phyloP scores from a whole-genome alignment of 352 stramenopile species.

The Globisporangium radiosum region DNA sequence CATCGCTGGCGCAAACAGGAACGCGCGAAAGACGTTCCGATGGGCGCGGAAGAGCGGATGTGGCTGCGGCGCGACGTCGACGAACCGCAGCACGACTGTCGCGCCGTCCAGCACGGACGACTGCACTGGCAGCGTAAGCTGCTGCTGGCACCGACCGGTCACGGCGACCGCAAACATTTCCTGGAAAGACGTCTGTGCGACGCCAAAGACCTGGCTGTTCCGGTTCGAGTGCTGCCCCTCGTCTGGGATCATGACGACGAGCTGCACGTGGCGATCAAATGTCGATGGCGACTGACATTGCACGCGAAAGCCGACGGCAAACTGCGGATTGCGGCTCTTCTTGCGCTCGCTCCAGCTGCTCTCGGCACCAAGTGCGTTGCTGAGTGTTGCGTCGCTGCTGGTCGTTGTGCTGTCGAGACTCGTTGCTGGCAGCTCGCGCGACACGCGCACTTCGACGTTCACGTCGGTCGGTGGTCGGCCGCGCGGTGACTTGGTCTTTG shows the following conservation, averaged over 20 bases:
- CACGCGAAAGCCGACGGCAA: slow-evolving; percentile 63
- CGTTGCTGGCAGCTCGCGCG: slow-evolving; percentile 30
- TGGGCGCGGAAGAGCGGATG: slow-evolving; percentile 45
- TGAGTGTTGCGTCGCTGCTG: neutral
- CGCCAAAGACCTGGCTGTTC: slow-evolving; percentile 62
- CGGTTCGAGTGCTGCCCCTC: slow-evolving; percentile 56
- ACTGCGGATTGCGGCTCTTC: slow-evolving; percentile 53
- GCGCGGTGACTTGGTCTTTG: slow-evolving; percentile 33
- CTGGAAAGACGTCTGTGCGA: slow-evolving; percentile 71
- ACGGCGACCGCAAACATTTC: slow-evolving; percentile 64
- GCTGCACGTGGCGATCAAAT: slow-evolving; percentile 63
- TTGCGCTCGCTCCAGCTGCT: slow-evolving; percentile 68
- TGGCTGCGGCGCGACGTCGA: slow-evolving; percentile 30
- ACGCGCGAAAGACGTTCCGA: slow-evolving; percentile 51
- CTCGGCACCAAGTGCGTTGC: slow-evolving; percentile 32
- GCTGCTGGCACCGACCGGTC: slow-evolving; percentile 49
- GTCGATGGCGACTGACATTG: slow-evolving; percentile 34
- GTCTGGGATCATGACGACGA: slow-evolving; percentile 76
- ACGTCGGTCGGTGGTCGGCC: slow-evolving; percentile 53
- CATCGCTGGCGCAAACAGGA: slow-evolving; percentile 61
- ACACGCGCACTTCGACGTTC: slow-evolving; percentile 59
- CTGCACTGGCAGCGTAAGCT: slow-evolving; percentile 60
- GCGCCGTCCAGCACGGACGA: slow-evolving; percentile 53
- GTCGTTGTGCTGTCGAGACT: neutral
- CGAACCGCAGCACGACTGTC: slow-evolving; percentile 59